These are phyloP conservation scores for Zea luxurians DNA, from an alignment of 176 grass and related monocot species.

Conservation along the genomic window DNA sequence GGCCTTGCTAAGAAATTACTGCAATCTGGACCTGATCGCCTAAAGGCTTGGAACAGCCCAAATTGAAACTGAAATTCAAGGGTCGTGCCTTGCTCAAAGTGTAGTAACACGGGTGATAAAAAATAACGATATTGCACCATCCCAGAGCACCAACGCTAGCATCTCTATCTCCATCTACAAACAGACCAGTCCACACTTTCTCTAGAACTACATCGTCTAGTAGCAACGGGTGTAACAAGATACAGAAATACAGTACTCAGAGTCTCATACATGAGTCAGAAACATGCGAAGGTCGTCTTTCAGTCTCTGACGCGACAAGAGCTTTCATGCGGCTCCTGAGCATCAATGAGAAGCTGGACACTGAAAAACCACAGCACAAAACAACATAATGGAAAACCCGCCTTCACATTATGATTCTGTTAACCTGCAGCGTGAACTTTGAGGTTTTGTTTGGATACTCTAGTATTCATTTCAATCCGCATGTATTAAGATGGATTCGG, in stretches of 20 bases:
- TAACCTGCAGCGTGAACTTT: slow-evolving; percentile 2
- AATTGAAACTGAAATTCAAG: background rate
- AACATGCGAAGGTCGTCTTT: slow-evolving; percentile 8
- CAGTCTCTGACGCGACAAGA: slow-evolving; percentile 1
- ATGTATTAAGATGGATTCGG: too few relatives aligned
- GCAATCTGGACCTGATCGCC: background rate
- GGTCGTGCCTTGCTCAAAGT: too few relatives aligned
- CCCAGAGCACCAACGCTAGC: background rate
- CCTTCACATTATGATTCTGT: background rate
- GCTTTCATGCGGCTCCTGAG: background rate
- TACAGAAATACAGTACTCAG: background rate
- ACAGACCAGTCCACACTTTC: slow-evolving; percentile 11
- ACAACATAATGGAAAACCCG: background rate
- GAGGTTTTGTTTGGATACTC: background rate
- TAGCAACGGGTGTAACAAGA: background rate
- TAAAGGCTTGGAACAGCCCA: background rate
- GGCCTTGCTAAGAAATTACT: background rate
- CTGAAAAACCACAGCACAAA: background rate
- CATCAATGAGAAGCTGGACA: background rate
- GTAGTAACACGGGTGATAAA: too few relatives aligned
- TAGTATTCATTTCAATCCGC: too few relatives aligned
- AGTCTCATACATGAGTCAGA: background rate
- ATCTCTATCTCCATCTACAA: slow-evolving; percentile 34
- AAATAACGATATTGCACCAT: too few relatives aligned
- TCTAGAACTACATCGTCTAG: background rate